Base-by-base conservation (phyloP, 2,329 filamentous ascomycete genomes). In the Byssothecium circinans region DNA sequence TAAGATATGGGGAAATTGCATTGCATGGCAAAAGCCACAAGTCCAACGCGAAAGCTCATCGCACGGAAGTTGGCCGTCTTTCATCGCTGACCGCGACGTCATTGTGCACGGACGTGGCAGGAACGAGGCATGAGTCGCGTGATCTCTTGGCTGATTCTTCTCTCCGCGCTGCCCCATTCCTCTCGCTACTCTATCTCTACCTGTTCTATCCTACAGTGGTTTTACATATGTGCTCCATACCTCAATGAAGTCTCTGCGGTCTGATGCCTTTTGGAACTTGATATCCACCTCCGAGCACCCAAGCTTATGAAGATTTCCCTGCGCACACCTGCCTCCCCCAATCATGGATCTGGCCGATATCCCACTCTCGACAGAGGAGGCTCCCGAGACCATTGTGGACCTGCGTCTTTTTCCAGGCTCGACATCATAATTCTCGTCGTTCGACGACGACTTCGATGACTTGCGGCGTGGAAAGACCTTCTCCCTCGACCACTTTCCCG, bases 211-310 rank as follows among this genome's bases (percentile, higher is more conserved):
- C 10, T 32, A 40, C 36, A 61, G 43, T 4, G 56, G 54, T 42
- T 59, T 66, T 1, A 63, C 57, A 53, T 57, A 54, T 32, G 52
- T 39, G 41, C 52, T 55, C 65, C 64, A 68, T 3, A 67, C 34
- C 1, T 56, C 58, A 42, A 66, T 38, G 45, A 67, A 68, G 1
- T 56, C 61, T 18, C 41, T 58, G 4, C 62, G 47, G 50, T 67
- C 64, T 32, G 44, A 46, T 43, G 56, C 64, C n/a, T 33, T 56
- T 27, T 58, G 56, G 27, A 68, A 67, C 41, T 56, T 53, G 22
- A 67, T 64, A 32, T 67, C 57, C 22, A 68, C 36, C 32, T 65
- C 53, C 4, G 52, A 51, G 38, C 65, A 67, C 14, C 57, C 60
- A 43, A 62, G 65, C 2, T 58, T 55, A 43, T 68, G 67, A 37